Base-by-base conservation (phyloP, 2,329 filamentous ascomycete genomes). In the Fusarium veterinarium region DNA sequence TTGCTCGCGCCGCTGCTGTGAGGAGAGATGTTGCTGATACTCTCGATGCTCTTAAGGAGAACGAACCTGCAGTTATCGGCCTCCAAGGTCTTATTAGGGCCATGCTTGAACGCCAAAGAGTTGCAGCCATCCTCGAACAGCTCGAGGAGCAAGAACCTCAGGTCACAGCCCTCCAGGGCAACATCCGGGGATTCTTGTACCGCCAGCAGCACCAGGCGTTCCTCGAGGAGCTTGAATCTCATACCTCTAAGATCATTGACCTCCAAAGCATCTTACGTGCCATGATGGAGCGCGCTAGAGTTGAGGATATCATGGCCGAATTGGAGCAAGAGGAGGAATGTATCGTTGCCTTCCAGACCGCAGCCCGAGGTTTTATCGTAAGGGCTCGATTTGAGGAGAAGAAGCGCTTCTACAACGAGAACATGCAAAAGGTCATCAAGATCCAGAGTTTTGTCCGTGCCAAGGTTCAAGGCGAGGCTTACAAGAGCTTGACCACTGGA, bases 401-500 rank as follows among this genome's bases (percentile, higher is more conserved):
- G 87, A 91, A 92, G 79, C 91, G 91, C 28, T 95, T 93, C 84
- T 99, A 95, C 86, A 92, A 93, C 75, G 92, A 97, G 83, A 99
- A 99, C 79, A 99, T 99, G 96, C 91, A 97, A 78, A 98, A 97
- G 83, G 96, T 99, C 31, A 92, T 99, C 86, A 99, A 99, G 83
- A 95, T 98, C 64, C 97, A 99, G 81, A 99, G 96, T 80, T 97
- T 98, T 75, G 92, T 98, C 59, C 91, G 96, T 69, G 96, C 92
- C 73, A 96, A 97, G 80, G 93, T 98, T 55, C 96, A 99, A 81
- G 96, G 96, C 57, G 94, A 99, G 83, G 96, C 96, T 5, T 99
- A 99, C 86, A 98, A 97, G 88, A 97, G 94, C 80, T 87, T 99
- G 73, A 98, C 95, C 5, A 95, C 91, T 37, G 97, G 96, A 68